Evolutionary conservation across 192 early-diverging fungal genomes (phyloP).

Genomic region (Coemansia sp.): DNA sequence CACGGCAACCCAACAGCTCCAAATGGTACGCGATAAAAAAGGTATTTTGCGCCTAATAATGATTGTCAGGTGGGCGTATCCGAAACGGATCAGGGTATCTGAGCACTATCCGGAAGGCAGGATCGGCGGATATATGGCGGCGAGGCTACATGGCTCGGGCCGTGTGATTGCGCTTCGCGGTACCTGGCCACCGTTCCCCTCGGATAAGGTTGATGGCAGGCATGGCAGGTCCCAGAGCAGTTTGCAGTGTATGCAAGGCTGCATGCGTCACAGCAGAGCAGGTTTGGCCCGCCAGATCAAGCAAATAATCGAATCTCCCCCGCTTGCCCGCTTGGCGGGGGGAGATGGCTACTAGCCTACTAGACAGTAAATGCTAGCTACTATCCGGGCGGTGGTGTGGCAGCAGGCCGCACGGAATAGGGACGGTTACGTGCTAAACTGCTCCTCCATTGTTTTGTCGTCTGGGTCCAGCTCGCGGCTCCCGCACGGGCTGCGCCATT

Average conservation of each 20-base stretch:
- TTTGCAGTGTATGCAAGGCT: too few species aligned
- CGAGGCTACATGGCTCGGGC: background rate
- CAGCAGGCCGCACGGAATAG: too few species aligned
- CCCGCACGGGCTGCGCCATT: background rate
- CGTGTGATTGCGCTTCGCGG: background rate
- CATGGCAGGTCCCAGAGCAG: too few species aligned
- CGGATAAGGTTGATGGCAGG: too few species aligned
- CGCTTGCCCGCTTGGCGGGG: too few species aligned
- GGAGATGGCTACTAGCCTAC: background rate
- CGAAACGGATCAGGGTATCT: slow-evolving; percentile 1
- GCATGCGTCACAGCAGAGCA: too few species aligned
- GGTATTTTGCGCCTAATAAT: background rate
- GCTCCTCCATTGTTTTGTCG: background rate
- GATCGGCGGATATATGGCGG: background rate
- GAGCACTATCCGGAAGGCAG: slow-evolving; percentile 1
- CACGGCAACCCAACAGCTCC: background rate
- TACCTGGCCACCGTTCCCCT: too few species aligned
- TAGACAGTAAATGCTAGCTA: background rate
- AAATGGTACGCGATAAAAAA: too few species aligned
- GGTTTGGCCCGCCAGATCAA: too few species aligned
- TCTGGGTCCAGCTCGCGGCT: background rate
- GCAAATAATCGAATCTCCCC: too few species aligned
- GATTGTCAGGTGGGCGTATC: background rate
- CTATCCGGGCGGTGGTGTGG: too few species aligned
- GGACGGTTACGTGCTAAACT: background rate